These are phyloP conservation scores for Tuber calosporum DNA, from an alignment of 495 filamentous ascomycete species.

Conservation along the genomic window DNA sequence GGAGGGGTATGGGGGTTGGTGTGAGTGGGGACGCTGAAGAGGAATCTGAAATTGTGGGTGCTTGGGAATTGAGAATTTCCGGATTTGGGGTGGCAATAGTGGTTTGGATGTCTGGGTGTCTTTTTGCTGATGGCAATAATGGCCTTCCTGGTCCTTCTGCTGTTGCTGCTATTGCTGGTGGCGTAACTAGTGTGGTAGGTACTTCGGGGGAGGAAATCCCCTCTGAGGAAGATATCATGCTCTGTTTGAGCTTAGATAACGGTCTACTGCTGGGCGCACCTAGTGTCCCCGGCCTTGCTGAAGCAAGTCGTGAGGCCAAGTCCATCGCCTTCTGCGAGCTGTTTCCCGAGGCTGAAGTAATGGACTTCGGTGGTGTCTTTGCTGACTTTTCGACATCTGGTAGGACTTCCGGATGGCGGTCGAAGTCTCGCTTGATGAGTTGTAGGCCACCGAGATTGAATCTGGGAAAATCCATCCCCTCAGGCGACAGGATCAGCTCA, in stretches of 20 bases:
- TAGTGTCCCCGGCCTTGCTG: neutral
- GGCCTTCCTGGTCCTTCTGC: neutral
- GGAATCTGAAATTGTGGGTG: neutral
- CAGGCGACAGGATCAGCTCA: neutral
- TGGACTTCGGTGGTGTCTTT: neutral
- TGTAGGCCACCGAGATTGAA: conserved; percentile 38
- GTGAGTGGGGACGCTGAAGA: neutral
- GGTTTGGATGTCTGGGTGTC: neutral
- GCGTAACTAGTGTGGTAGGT: neutral
- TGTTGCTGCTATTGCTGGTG: neutral
- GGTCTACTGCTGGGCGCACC: neutral
- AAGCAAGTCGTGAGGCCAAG: neutral
- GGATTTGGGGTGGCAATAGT: neutral
- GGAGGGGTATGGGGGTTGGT: neutral
- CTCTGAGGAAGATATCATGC: neutral
- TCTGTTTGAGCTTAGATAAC: neutral
- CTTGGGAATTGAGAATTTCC: neutral
- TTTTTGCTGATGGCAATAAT: neutral
- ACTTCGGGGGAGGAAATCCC: neutral
- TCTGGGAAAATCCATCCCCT: conserved; percentile 11
- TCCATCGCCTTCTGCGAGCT: conserved; percentile 3
- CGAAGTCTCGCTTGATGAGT: conserved; percentile 36
- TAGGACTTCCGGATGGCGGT: conserved; percentile 12
- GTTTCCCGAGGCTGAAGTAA: neutral
- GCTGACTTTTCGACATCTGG: conserved; percentile 27